Conservation (phyloP, 23 red algal species). For the Cyanidioschyzon merolae region DNA sequence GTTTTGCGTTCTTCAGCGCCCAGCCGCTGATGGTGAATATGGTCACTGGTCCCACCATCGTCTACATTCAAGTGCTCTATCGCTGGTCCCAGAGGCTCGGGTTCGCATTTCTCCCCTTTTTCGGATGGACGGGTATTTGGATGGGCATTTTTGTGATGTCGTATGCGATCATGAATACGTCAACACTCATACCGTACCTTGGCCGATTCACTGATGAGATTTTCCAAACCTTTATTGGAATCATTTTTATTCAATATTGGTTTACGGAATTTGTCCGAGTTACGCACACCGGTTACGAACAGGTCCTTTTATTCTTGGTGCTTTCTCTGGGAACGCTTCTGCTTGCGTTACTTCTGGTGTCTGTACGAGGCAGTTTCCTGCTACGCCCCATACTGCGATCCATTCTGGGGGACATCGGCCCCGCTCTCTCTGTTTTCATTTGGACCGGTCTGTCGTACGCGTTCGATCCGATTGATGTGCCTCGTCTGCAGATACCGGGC, state of each 20-base stretch:
- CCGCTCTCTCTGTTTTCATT: conserved; percentile 55
- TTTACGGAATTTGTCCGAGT: conserved; percentile 17
- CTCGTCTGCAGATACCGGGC: conserved; percentile 33
- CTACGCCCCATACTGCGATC: conserved; percentile 57
- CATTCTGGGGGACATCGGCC: conserved; percentile 82
- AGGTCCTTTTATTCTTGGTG: conserved; percentile 64
- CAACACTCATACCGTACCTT: conserved; percentile 51
- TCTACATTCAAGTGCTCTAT: conserved; percentile 78
- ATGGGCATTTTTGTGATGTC: conserved; percentile 65
- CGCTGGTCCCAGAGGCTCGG: conserved; percentile 65
- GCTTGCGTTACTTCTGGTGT: conserved; percentile 45
- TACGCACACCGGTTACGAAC: conserved; percentile 40
- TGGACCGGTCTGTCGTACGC: conserved; percentile 48
- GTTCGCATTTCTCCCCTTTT: conserved; percentile 86
- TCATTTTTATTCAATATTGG: conserved; percentile 68
- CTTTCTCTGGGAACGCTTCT: conserved; percentile 63
- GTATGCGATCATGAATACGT: conserved; percentile 49
- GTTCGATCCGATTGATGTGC: conserved; percentile 39
- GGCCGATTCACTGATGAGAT: conserved; percentile 97
- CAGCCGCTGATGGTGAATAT: conserved; percentile 88
- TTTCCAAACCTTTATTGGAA: conserved; percentile 70
- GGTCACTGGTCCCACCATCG: conserved; percentile 75
- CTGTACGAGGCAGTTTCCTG: conserved; percentile 66
- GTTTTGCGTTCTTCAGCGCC: conserved; percentile 63
- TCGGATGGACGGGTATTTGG: conserved; percentile 96